Evolutionary conservation across 108 stramenopile genomes (phyloP).

Genomic region (Skeletonema tropicum): DNA sequence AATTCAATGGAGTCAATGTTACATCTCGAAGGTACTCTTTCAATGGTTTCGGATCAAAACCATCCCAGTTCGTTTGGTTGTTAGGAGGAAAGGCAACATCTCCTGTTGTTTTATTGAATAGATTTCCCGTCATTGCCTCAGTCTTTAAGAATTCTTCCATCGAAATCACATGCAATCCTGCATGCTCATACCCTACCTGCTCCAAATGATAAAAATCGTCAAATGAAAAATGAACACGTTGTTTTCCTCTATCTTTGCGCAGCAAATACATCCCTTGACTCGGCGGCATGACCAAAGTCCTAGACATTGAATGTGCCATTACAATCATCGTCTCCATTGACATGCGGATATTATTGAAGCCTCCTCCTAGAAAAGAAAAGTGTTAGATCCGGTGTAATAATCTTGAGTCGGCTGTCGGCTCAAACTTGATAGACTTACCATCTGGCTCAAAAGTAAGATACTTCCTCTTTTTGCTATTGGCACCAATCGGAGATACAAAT

Average conservation of each 20-base stretch:
- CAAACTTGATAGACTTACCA: conserved; percentile 5
- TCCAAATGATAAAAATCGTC: conserved; percentile 72
- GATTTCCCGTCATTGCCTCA: conserved; percentile 58
- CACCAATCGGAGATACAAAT: conserved; percentile 62
- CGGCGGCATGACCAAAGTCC: conserved; percentile 90
- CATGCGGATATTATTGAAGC: conserved; percentile 98
- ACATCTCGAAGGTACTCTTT: conserved; percentile 60
- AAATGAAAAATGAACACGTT: conserved; percentile 51
- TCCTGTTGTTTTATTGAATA: conserved; percentile 54
- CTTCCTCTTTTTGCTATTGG: conserved; percentile 27
- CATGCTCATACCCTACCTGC: conserved; percentile 55
- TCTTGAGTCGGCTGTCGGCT: no score
- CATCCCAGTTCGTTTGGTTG: conserved; percentile 80
- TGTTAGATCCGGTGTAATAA: conserved; percentile 19
- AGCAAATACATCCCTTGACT: conserved; percentile 78
- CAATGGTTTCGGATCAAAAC: conserved; percentile 42
- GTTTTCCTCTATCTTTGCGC: conserved; percentile 32
- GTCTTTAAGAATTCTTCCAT: conserved; percentile 74
- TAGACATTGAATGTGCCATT: conserved; percentile 88
- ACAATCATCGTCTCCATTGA: conserved; percentile 87
- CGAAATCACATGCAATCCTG: conserved; percentile 77
- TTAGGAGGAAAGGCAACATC: conserved; percentile 65
- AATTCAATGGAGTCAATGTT: conserved; percentile 55
- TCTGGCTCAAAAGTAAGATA: conserved; percentile 68
- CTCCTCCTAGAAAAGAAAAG: conserved; percentile 83